Conservation (phyloP, 2,329 filamentous ascomycete species). For the Ophiocordyceps polyrhachis-furcata region DNA sequence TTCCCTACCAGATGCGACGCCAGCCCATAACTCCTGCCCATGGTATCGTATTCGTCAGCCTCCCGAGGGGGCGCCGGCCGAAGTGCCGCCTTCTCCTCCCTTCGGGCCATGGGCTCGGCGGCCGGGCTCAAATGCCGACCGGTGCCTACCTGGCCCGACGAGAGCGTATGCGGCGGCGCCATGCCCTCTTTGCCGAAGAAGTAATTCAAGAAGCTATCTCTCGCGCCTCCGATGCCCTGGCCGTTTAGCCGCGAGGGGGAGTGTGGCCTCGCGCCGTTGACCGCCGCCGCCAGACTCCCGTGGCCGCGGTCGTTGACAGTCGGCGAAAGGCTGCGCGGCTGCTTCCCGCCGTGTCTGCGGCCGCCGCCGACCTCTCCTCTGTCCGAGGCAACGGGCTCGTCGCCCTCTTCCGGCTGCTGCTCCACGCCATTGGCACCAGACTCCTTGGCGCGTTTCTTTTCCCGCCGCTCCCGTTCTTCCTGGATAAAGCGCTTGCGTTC, state of each 20-base stretch:
- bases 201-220: slow-evolving; percentile 92
- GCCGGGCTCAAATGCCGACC: slow-evolving; percentile 58
- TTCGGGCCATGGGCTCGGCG: slow-evolving; percentile 63
- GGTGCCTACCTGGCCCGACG: slow-evolving; percentile 12
- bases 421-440: slow-evolving; percentile 62
- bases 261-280: slow-evolving; percentile 37
- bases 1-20: slow-evolving; percentile 40
- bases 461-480: slow-evolving; percentile 73
- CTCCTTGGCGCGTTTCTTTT: slow-evolving; percentile 69
- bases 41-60: slow-evolving; percentile 25
- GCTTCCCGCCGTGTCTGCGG: slow-evolving; percentile 15
- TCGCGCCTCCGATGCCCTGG: slow-evolving; percentile 41
- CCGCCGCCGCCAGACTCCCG: slow-evolving; percentile 38
- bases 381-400: slow-evolving; percentile 26
- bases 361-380: slow-evolving; percentile 31
- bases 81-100: slow-evolving; percentile 40
- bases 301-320: slow-evolving; percentile 50
- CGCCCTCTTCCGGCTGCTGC: slow-evolving; percentile 48
- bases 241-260: slow-evolving; percentile 37
- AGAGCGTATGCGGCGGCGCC: slow-evolving; percentile 18
- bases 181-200: slow-evolving; percentile 93
- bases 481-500: slow-evolving; percentile 65
- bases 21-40: slow-evolving; percentile 18
- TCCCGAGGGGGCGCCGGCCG: slow-evolving; percentile 25
- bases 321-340: slow-evolving; percentile 67